These are phyloP conservation scores for Phyllosticta citrichinensis DNA, from an alignment of 2,329 filamentous ascomycete genomes.

Conservation along the genomic window DNA sequence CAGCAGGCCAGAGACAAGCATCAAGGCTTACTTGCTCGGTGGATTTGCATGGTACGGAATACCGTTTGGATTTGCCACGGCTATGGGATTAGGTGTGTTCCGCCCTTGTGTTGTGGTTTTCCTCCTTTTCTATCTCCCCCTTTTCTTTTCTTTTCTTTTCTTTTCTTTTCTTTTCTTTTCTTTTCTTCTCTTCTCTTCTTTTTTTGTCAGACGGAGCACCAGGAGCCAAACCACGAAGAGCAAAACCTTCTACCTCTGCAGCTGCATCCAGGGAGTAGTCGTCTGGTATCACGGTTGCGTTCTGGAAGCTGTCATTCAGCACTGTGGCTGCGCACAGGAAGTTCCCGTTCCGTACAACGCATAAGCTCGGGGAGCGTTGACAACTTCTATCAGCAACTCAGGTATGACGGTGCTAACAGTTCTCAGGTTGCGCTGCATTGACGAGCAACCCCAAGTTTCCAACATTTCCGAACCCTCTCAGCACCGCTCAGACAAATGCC, in stretches of 20 bases:
- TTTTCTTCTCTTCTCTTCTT: constrained; percentile 19
- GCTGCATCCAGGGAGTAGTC: too few relatives aligned
- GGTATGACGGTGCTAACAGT: constrained; percentile 33
- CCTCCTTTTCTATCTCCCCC: too few relatives aligned
- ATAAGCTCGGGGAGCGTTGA: too few relatives aligned
- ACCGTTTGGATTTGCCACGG: constrained; percentile 28
- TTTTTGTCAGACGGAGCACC: constrained; percentile 19
- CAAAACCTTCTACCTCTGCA: too few relatives aligned
- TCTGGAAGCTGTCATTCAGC: too few relatives aligned
- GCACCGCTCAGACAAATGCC: constrained; percentile 25
- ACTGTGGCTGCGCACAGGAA: too few relatives aligned
- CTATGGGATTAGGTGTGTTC: constrained; percentile 27
- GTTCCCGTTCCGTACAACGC: too few relatives aligned
- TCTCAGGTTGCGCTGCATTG: constrained; percentile 37
- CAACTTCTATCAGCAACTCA: too few relatives aligned
- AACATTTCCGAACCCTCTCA: constrained; percentile 40
- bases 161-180: constrained; percentile 17
- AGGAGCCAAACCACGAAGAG: too few relatives aligned
- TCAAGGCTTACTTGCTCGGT: constrained; percentile 46
- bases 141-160: constrained; percentile 19
- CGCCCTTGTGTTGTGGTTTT: too few relatives aligned
- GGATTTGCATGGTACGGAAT: constrained; percentile 28
- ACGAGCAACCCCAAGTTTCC: constrained; percentile 42
- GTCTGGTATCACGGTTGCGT: too few relatives aligned
- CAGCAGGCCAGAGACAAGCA: constrained; percentile 41